Evolutionary conservation across 108 stramenopile genomes (phyloP).

Genomic region (Cylindrotheca closterium): DNA sequence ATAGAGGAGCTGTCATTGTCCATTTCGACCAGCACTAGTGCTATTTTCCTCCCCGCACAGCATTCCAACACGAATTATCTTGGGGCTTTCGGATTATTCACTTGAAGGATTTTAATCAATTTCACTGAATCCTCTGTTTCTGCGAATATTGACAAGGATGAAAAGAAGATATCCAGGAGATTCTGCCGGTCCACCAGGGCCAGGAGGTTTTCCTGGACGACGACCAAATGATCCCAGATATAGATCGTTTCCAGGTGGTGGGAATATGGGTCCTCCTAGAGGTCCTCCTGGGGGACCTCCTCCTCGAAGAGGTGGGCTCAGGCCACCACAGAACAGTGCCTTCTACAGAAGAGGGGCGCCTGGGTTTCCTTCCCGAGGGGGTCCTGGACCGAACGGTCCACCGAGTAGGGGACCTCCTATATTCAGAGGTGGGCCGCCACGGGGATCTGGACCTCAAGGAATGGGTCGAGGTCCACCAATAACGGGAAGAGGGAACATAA

Average conservation of each 20-base stretch:
- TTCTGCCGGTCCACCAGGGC: slow-evolving; percentile 3
- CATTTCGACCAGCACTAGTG: no score
- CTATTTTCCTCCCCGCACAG: no score
- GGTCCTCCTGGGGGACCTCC: slow-evolving; percentile 18
- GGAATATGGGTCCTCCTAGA: no score
- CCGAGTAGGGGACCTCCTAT: not conserved
- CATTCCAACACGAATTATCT: no score
- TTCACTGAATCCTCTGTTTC: no score
- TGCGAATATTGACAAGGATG: no score
- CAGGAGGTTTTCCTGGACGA: slow-evolving; percentile 12
- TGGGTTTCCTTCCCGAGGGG: slow-evolving; percentile 7
- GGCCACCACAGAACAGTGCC: not conserved
- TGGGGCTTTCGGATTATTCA: no score
- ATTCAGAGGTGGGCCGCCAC: slow-evolving; percentile 4
- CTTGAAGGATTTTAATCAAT: no score
- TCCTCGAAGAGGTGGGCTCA: no score
- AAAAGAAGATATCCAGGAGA: slow-evolving; percentile 24
- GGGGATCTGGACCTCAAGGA: not conserved
- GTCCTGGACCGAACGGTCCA: slow-evolving; percentile 11
- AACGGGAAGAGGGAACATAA: not conserved
- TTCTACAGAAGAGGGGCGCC: slow-evolving; percentile 5
- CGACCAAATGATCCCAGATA: slow-evolving; percentile 16
- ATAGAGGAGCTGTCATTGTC: no score
- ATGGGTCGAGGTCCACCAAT: slow-evolving; percentile 5
- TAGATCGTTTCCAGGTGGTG: slow-evolving; percentile 1